phyloP scores from a whole-genome alignment of 495 filamentous ascomycete species.

The Podospora appendiculata region DNA sequence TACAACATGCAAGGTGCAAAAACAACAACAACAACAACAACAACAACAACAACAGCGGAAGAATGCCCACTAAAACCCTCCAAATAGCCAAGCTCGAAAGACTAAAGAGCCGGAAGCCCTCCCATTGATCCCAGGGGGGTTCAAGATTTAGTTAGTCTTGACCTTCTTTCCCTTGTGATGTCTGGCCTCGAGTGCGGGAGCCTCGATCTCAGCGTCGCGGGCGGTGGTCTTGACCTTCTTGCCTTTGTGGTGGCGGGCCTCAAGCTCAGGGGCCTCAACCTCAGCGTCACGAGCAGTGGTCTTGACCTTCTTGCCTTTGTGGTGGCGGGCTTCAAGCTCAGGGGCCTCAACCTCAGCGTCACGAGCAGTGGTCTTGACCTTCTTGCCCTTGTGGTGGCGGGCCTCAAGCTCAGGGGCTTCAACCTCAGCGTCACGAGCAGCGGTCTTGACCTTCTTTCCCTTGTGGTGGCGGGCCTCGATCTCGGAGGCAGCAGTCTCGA shows the following conservation, averaged over 20 bases:
- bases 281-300: neutral
- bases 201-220: neutral
- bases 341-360: constrained; percentile 1
- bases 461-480: constrained; percentile 10
- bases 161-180: constrained; percentile 14
- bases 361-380: constrained; percentile 1
- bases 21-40: too few relatives aligned
- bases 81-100: neutral
- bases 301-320: constrained; percentile 16
- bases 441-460: constrained; percentile 9
- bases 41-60: too few relatives aligned
- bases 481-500: neutral
- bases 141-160: neutral
- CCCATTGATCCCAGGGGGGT: neutral
- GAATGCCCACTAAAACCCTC: neutral
- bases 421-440: neutral
- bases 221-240: constrained; percentile 10
- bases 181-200: constrained; percentile 1
- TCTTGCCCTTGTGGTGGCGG: constrained; percentile 18
- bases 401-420: constrained; percentile 4
- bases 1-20: too few relatives aligned
- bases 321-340: constrained; percentile 12
- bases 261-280: constrained; percentile 4
- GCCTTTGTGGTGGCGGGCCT: constrained; percentile 16
- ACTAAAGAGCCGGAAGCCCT: neutral